phyloP scores from a whole-genome alignment of 768 basidiomycete genomes.

The Kwoniella europaea region DNA sequence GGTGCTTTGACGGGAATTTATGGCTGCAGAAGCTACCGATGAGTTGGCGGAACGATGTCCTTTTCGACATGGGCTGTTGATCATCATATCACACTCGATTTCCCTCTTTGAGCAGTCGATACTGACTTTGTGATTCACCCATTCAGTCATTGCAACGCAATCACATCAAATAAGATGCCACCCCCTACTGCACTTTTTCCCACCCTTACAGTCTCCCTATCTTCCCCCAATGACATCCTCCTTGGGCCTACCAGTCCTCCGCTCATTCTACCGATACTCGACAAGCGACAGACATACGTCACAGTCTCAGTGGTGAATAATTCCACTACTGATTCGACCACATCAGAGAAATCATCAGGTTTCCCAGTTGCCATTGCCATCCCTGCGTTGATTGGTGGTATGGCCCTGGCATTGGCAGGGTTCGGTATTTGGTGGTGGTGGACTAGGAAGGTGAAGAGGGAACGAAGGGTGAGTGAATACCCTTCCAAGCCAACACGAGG shows the following conservation, averaged over 20 bases:
- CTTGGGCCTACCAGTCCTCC: slow-evolving; percentile 13
- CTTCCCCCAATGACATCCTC: neutral
- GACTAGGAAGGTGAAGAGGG: slow-evolving; percentile 26
- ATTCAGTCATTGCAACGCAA: neutral
- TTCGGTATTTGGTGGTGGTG: slow-evolving; percentile 38
- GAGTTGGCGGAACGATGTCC: neutral
- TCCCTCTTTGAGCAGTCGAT: too few relatives aligned
- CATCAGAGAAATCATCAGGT: neutral
- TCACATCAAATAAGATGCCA: slow-evolving; percentile 1
- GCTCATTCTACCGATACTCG: neutral
- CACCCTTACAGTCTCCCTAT: neutral
- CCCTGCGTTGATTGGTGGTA: slow-evolving; percentile 47
- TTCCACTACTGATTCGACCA: neutral
- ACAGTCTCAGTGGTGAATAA: slow-evolving; percentile 18
- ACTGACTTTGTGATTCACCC: neutral
- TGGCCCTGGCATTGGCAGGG: slow-evolving; percentile 39
- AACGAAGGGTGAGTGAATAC: slow-evolving; percentile 33
- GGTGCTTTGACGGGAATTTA: neutral
- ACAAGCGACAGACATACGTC: slow-evolving; percentile 18
- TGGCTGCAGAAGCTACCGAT: neutral
- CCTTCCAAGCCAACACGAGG: neutral
- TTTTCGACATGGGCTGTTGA: too few relatives aligned
- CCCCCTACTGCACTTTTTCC: slow-evolving; percentile 1
- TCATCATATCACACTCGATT: neutral
- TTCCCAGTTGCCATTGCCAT: slow-evolving; percentile 47